Evolutionary conservation across 495 filamentous ascomycete species (phyloP).

Genomic region (Xylaria intraflava): DNA sequence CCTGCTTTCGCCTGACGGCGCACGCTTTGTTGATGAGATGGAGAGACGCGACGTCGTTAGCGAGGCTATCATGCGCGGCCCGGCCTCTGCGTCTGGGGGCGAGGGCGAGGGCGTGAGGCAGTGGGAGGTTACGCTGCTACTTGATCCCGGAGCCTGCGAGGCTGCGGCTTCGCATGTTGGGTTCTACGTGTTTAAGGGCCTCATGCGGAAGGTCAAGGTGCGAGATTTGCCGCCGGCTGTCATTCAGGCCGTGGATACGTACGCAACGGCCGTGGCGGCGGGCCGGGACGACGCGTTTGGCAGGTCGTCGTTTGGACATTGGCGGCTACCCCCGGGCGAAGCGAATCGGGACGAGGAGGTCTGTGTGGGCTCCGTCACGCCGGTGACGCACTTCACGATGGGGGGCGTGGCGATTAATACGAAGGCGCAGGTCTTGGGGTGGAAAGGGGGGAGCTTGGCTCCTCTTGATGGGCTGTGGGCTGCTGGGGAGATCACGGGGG

Average conservation of each 20-base stretch:
- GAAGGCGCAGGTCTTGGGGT: conserved; percentile 34
- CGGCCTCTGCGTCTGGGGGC: conserved; percentile 14
- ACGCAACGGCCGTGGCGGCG: conserved; percentile 32
- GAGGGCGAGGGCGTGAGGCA: conserved; percentile 23
- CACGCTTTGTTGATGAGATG: conserved; percentile 53
- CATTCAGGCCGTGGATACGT: conserved; percentile 38
- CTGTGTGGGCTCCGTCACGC: conserved; percentile 51
- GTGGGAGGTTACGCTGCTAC: conserved; percentile 49
- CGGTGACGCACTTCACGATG: conserved; percentile 57
- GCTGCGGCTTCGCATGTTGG: conserved; percentile 46
- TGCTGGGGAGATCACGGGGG: conserved; percentile 50
- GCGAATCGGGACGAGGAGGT: conserved; percentile 41
- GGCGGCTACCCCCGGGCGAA: conserved; percentile 38
- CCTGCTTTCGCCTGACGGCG: conserved; percentile 35
- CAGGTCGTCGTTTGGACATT: conserved; percentile 46
- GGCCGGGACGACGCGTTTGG: conserved; percentile 36
- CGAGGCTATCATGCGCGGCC: conserved; percentile 36
- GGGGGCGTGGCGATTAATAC: conserved; percentile 46
- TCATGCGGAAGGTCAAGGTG: conserved; percentile 47
- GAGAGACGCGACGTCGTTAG: conserved; percentile 48
- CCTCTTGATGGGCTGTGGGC: conserved; percentile 45
- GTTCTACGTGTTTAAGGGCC: conserved; percentile 53
- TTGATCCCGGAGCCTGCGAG: conserved; percentile 51
- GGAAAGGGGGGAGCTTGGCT: conserved; percentile 15
- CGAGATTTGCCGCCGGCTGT: conserved; percentile 38